A percentile compares a stretch with the other conserved stretches of the same genome.
These are phyloP conservation scores for Sphaerulina populicola DNA, from an alignment of 2,329 filamentous ascomycete species.

Conservation along the genomic window DNA sequence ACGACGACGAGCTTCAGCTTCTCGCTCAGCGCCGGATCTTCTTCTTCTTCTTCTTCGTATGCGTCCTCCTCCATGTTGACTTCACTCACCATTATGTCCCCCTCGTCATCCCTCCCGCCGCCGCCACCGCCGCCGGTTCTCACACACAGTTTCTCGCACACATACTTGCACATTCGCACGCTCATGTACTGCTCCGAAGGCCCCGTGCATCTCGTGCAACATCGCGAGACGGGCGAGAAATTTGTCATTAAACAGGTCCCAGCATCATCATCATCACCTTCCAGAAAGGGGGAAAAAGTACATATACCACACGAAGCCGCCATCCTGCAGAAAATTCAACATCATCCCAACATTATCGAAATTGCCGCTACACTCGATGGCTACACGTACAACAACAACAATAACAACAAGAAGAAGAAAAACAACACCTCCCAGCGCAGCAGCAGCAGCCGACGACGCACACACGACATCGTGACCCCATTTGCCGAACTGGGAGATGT, in stretches of 20 bases:
- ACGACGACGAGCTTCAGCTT: neutral
- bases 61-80: neutral
- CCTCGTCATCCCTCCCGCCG: too few species aligned
- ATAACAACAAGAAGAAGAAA: too few species aligned
- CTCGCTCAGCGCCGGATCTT: neutral
- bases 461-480: conserved; percentile 15
- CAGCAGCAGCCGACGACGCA: neutral
- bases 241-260: conserved; percentile 14
- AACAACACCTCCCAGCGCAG: too few species aligned
- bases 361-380: conserved; percentile 5
- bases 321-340: neutral
- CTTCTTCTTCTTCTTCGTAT: neutral
- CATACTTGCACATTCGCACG: conserved; percentile 6
- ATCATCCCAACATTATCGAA: conserved; percentile 12
- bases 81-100: neutral
- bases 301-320: neutral
- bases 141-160: conserved; percentile 8
- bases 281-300: neutral
- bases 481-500: conserved; percentile 24
- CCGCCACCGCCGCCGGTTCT: neutral
- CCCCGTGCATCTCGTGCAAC: conserved; percentile 9
- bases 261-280: neutral
- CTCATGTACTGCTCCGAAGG: conserved; percentile 8
- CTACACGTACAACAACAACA: neutral
- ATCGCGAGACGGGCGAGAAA: conserved; percentile 4